Base-by-base conservation (phyloP, 2,329 filamentous ascomycete species). In the Thermomyces lanuginosus region DNA sequence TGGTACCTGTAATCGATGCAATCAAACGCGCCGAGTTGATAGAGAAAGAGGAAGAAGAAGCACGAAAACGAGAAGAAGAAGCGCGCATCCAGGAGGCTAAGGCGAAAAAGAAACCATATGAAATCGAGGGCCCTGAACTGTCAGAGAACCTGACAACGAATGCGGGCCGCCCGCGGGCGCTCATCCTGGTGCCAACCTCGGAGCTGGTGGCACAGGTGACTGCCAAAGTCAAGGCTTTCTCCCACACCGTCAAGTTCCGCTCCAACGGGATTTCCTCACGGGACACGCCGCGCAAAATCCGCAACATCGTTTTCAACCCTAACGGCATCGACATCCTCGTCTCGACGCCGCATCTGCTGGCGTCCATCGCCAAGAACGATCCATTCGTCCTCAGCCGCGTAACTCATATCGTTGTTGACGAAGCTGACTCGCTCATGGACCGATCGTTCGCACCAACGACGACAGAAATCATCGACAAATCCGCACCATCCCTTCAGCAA, bases 371-470 rank as follows among this genome's bases (percentile, higher is more conserved):
- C 8, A 73, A 92, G 38, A 76, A 73, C 11, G 83, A 93, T 38
- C 89, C 89, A 7, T 86, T 92, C 43, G 74, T 98, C 34, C 69
- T 98, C 18, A 84, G 81, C n/a, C 76, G 82, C 8, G 84, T 95
- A 32, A 74, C 71, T 2, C 81, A 95, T 47, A 65, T 98, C 7
- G 68, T 98, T 32, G 66, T 92, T 25, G 91, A 98, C 48, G 91
- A 98, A 60, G 91, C 91, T 1, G 89, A 98, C 55, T 93, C 84
- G 3, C 70, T 98, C 6, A 70, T 98, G 39, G 91, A 98, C 55
- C 78, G 83, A 31, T 91, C 82, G 32, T 98, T 98, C 58, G 69
- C 78, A 3, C 75, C 81, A 1, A 73, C 76, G 13, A 95, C 89
- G 0, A 77, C 71, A 7, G 67, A 70, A 29, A 80, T 98, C 38